Evolutionary conservation across 2,329 filamentous ascomycete genomes (phyloP), one percentile per base, ranked within the genome.

Genomic region (Ophiostoma sp.): DNA sequence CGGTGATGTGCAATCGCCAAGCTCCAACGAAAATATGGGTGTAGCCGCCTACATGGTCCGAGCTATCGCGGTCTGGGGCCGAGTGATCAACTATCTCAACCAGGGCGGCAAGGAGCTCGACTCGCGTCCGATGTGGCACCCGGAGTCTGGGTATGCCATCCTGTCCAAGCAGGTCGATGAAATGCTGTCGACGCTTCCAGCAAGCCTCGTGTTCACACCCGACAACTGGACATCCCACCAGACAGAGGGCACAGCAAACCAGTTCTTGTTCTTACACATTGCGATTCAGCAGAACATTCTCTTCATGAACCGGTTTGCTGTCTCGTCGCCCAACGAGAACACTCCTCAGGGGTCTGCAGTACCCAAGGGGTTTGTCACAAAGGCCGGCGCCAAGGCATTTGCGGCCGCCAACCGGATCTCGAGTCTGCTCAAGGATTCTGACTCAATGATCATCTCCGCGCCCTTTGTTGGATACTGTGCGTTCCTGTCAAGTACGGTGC

Each of bases 381-480:
- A 89, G 72, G 88, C 91, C 3, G 89, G 89, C 8, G 85, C 87
- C 66, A 89, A 89, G 69, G 92, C 93, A 0, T 88, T 97, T 70
- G 86, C 89, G 64, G 91, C 94, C 6, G 95, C 95, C 4, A 93
- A 92, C 75, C 87, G 89, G 71, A 95, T 98, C 67, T 97, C 94
- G 0, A 86, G 89, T 42, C 81, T 98, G 63, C 85, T 98, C 65
- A 88, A 89, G 72, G 92, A 96, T 72, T 87, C 90, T 3, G 89
- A 93, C 74, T 85, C 90, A 12, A 88, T 94, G 75, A 87, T 90
- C 70, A 86, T 98, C 7, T 89, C 93, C 0, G 94, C 93, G 0
- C 95, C 95, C 0, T 98, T 98, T 76, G 91, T 93, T 1, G 94
- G 95, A 1, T 99, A 98, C 77, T 96, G 92, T 74, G 93, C 94